phyloP scores from a whole-genome alignment of 2,329 filamentous ascomycete genomes.

The Calonectria ilicicola region DNA sequence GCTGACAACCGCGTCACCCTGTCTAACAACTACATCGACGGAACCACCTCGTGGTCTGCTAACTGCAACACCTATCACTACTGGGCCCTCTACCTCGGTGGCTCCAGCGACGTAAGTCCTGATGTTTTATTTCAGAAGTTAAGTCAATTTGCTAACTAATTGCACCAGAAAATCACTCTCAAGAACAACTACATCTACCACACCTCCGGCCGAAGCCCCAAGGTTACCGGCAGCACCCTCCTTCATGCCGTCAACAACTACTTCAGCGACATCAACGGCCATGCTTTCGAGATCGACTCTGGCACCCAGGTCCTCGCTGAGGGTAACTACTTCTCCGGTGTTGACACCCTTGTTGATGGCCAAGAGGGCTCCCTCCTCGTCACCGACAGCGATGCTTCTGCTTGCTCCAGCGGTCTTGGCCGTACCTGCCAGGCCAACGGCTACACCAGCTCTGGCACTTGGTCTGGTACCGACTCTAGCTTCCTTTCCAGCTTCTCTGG shows the following conservation, averaged over 20 bases:
- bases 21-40: constrained; percentile 71
- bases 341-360: constrained; percentile 54
- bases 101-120: constrained; percentile 59
- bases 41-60: constrained; percentile 64
- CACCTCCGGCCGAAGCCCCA: constrained; percentile 67
- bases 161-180: constrained; percentile 58
- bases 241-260: constrained; percentile 74
- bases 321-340: constrained; percentile 69
- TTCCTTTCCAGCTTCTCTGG: constrained; percentile 64
- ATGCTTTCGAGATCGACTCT: constrained; percentile 67
- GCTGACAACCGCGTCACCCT: constrained; percentile 68
- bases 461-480: constrained; percentile 55
- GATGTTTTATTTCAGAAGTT: neutral
- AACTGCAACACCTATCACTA: constrained; percentile 71
- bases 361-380: constrained; percentile 49
- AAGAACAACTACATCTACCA: constrained; percentile 73
- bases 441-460: constrained; percentile 54
- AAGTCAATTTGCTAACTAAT: neutral
- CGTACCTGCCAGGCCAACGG: constrained; percentile 64
- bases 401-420: constrained; percentile 59
- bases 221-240: constrained; percentile 66
- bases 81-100: constrained; percentile 69
- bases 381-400: constrained; percentile 43
- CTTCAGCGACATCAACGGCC: constrained; percentile 65
- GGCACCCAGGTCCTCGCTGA: constrained; percentile 63